phyloP scores from a whole-genome alignment of 768 basidiomycete genomes.

The Lentinula sp. region DNA sequence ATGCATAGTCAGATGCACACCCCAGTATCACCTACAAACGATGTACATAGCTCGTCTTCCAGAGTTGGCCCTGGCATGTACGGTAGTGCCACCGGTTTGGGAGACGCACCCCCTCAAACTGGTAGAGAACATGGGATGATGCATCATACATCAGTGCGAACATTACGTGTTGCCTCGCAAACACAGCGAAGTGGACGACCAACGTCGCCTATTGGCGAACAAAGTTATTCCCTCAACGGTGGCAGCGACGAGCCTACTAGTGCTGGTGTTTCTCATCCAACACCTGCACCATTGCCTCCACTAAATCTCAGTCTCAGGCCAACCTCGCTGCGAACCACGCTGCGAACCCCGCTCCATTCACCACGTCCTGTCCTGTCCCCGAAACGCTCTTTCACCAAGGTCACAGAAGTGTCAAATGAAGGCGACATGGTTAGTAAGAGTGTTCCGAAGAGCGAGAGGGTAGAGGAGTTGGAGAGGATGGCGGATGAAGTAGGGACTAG shows the following conservation, averaged over 20 bases:
- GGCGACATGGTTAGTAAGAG: neutral
- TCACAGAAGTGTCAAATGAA: neutral
- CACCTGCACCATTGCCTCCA: slow-evolving; percentile 1
- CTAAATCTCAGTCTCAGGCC: slow-evolving; percentile 16
- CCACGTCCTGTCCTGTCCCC: slow-evolving; percentile 69
- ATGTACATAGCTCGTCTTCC: neutral
- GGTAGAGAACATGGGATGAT: slow-evolving; percentile 50
- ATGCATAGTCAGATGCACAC: neutral
- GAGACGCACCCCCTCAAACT: neutral
- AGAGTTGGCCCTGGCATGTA: neutral
- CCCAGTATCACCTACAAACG: neutral
- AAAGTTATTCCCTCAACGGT: neutral
- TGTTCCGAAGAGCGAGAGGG: slow-evolving; percentile 48
- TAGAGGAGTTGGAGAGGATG: slow-evolving; percentile 68
- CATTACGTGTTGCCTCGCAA: slow-evolving; percentile 45
- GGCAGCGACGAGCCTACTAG: neutral
- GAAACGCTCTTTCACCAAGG: slow-evolving; percentile 43
- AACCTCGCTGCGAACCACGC: slow-evolving; percentile 22
- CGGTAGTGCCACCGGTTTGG: neutral
- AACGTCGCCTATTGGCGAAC: slow-evolving; percentile 38
- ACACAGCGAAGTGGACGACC: slow-evolving; percentile 40
- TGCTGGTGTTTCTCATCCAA: neutral
- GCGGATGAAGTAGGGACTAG: slow-evolving; percentile 48
- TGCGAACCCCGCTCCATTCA: slow-evolving; percentile 42
- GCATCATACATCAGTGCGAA: slow-evolving; percentile 50